Evolutionary conservation across 2,329 filamentous ascomycete genomes (phyloP).

Genomic region (Botrytis pseudocinerea): DNA sequence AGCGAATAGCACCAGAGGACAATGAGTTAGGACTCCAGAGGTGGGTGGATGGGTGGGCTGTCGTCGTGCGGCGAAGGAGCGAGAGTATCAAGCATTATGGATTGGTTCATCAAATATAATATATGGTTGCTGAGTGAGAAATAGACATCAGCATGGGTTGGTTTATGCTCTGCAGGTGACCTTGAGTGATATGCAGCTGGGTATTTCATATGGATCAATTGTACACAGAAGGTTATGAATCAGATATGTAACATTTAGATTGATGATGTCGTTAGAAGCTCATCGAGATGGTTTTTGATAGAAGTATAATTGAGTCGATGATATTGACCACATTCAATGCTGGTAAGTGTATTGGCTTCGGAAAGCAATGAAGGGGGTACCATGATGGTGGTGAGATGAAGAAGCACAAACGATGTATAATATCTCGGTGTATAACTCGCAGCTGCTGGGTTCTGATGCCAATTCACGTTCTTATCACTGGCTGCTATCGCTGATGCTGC

Average conservation of each 20-base stretch:
- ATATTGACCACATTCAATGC: neutral
- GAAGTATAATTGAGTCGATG: neutral
- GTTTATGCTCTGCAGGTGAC: constrained; percentile 14
- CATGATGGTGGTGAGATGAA: neutral
- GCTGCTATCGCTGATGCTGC: neutral
- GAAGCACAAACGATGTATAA: neutral
- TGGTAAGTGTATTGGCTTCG: neutral
- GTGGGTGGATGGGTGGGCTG: neutral
- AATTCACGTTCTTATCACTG: neutral
- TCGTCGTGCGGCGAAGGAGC: neutral
- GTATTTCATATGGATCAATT: constrained; percentile 7
- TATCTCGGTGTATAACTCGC: neutral
- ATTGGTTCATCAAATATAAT: neutral
- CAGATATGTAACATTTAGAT: constrained; percentile 10
- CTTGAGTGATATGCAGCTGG: constrained; percentile 2
- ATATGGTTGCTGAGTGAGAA: constrained; percentile 22
- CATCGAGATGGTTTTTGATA: neutral
- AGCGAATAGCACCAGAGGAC: neutral
- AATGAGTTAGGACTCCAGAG: neutral
- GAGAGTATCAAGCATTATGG: neutral
- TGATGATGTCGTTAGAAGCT: neutral
- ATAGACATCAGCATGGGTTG: constrained; percentile 10
- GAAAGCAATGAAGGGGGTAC: neutral
- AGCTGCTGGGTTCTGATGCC: neutral
- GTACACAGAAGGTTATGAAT: neutral